Evolutionary conservation across 768 basidiomycete species (phyloP).

Genomic region (Lanmaoa rubissima): DNA sequence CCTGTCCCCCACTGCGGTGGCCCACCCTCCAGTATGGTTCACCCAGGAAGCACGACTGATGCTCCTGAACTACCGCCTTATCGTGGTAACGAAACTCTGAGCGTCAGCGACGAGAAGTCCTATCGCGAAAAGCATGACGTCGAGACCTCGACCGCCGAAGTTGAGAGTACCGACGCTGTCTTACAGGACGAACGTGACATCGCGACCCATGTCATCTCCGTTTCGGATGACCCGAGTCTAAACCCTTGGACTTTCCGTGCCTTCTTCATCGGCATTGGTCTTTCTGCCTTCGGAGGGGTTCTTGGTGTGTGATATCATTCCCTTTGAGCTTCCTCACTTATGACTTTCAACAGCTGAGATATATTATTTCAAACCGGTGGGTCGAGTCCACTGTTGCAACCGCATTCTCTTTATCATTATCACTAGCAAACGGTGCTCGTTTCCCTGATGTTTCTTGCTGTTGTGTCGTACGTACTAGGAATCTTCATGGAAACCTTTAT

Average conservation of each 20-base stretch:
- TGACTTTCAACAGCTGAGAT: conserved; percentile 45
- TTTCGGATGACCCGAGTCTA: conserved; percentile 31
- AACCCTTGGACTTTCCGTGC: conserved; percentile 42
- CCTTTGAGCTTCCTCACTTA: background rate
- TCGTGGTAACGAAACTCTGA: conserved; percentile 1
- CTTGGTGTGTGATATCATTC: conserved; percentile 36
- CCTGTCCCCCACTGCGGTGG: background rate
- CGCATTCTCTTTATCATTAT: background rate
- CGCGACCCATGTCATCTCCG: conserved; percentile 45
- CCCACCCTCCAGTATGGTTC: conserved; percentile 10
- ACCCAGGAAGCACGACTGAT: background rate
- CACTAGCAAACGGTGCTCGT: conserved; percentile 51
- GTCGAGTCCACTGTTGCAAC: background rate
- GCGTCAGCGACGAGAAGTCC: conserved; percentile 19
- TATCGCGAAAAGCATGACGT: conserved; percentile 34
- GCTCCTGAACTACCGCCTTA: background rate
- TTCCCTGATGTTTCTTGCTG: conserved; percentile 54
- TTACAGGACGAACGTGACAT: conserved; percentile 47
- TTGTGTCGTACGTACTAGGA: conserved; percentile 51
- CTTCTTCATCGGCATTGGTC: conserved; percentile 53
- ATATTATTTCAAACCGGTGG: conserved; percentile 59
- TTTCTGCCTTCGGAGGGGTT: conserved; percentile 53
- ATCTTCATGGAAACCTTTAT: conserved; percentile 45
- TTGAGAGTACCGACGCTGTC: conserved; percentile 14
- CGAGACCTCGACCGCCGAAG: conserved; percentile 25